A percentile compares a stretch with the other conserved stretches of the same genome.
These are phyloP conservation scores for Spathaspora hagerdaliae DNA, from an alignment of 805 yeast species.

Conservation along the genomic window DNA sequence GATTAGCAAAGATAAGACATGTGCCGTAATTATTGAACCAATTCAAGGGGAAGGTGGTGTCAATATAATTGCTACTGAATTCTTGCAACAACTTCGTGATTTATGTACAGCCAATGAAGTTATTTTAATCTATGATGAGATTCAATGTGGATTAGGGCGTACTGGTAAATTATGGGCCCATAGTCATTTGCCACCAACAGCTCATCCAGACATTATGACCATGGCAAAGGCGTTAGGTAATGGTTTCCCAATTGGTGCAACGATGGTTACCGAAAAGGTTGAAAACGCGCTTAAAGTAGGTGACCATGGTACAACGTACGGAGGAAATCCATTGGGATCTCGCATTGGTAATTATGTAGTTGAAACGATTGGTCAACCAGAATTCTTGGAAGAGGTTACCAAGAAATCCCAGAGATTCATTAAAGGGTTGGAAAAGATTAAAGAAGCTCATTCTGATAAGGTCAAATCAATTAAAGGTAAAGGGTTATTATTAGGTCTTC, in stretches of 20 bases:
- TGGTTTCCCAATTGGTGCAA: conserved; percentile 95
- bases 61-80: conserved; percentile 59
- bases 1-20: conserved; percentile 57
- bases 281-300: conserved; percentile 76
- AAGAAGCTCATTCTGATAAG: conserved; percentile 53
- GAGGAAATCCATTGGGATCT: conserved; percentile 93
- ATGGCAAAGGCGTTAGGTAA: conserved; percentile 96
- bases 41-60: conserved; percentile 99
- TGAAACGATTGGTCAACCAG: conserved; percentile 55
- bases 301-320: conserved; percentile 97
- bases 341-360: conserved; percentile 78
- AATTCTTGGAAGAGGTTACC: conserved; percentile 58
- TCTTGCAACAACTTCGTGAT: conserved; percentile 60
- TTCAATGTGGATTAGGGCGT: conserved; percentile 95
- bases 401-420: conserved; percentile 56
- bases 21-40: conserved; percentile 95
- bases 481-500: conserved; percentile 83
- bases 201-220: conserved; percentile 92
- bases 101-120: conserved; percentile 69
- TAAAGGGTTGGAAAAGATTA: conserved; percentile 46
- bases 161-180: conserved; percentile 95
- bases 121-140: conserved; percentile 85
- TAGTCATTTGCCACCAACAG: conserved; percentile 63
- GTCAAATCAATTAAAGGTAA: conserved; percentile 77
- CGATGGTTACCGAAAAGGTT: conserved; percentile 77